Evolutionary conservation across 2,329 filamentous ascomycete genomes (phyloP).

Genomic region (Trichoderma cornu-damae): DNA sequence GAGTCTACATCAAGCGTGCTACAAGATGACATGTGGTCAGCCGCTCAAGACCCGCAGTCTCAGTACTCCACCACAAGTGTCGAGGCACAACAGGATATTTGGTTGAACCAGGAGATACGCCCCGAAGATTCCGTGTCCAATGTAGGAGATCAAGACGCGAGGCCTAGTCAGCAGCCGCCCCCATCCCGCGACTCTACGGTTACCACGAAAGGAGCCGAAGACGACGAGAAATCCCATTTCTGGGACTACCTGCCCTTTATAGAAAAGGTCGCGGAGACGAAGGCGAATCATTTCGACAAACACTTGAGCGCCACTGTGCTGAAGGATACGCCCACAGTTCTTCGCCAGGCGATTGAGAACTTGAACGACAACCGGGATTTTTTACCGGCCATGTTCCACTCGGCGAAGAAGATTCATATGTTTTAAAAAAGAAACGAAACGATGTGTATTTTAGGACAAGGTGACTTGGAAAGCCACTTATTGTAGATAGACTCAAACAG

Average conservation of each 20-base stretch:
- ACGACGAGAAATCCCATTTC: neutral
- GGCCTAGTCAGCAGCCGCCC: neutral
- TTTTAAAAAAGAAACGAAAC: neutral
- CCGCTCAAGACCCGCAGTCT: neutral
- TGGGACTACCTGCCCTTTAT: slow-evolving; percentile 4
- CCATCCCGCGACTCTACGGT: neutral
- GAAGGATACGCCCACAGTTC: slow-evolving; percentile 14
- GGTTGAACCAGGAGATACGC: neutral
- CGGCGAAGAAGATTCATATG: slow-evolving; percentile 16
- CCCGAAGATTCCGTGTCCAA: slow-evolving; percentile 3
- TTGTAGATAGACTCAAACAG: too few relatives aligned
- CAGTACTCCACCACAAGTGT: neutral
- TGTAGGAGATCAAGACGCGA: neutral
- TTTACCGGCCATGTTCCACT: slow-evolving; percentile 20
- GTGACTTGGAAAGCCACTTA: neutral
- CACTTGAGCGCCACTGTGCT: slow-evolving; percentile 15
- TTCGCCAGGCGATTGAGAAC: slow-evolving; percentile 20
- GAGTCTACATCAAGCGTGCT: neutral
- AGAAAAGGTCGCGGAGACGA: slow-evolving; percentile 2
- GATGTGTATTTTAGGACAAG: neutral
- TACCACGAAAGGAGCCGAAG: neutral
- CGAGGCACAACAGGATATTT: neutral
- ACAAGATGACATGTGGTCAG: slow-evolving; percentile 6
- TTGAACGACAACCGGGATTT: slow-evolving; percentile 19
- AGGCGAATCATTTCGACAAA: slow-evolving; percentile 8